phyloP scores from a whole-genome alignment of 1,284 basidiomycete genomes.

The Waitea zeae region DNA sequence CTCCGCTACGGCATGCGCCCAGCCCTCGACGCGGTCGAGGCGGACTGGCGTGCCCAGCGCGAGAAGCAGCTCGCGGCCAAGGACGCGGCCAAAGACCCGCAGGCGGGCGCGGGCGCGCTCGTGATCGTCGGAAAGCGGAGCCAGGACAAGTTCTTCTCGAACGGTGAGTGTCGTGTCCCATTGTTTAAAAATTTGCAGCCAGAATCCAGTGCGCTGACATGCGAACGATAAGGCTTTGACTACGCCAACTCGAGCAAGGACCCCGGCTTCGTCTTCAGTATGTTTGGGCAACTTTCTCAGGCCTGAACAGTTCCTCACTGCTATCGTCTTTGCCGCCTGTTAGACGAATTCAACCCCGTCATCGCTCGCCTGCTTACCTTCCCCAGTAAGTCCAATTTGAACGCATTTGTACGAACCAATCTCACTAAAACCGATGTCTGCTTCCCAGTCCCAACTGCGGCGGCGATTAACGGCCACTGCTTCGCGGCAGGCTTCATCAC shows the following conservation, averaged over 20 bases:
- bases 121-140: conserved; percentile 58
- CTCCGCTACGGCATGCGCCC: conserved; percentile 49
- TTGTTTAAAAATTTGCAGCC: conserved; percentile 3
- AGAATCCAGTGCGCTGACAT: conserved; percentile 5
- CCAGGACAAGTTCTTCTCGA: conserved; percentile 82
- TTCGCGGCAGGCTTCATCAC: conserved; percentile 81
- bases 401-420: neutral
- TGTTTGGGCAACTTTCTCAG: conserved; percentile 12
- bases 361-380: conserved; percentile 34
- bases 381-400: conserved; percentile 33
- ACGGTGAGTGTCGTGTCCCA: conserved; percentile 36
- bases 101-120: conserved; percentile 50
- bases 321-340: conserved; percentile 16
- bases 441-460: conserved; percentile 57
- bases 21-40: conserved; percentile 64
- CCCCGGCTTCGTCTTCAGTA: conserved; percentile 62
- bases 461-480: conserved; percentile 83
- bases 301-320: neutral
- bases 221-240: conserved; percentile 41
- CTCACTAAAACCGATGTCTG: neutral
- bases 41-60: conserved; percentile 71
- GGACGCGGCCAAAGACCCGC: conserved; percentile 23
- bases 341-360: too few species aligned
- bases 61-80: too few species aligned
- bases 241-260: conserved; percentile 44